phyloP scores from a whole-genome alignment of 495 filamentous ascomycete genomes.

The Tuber microsphaerosporum region DNA sequence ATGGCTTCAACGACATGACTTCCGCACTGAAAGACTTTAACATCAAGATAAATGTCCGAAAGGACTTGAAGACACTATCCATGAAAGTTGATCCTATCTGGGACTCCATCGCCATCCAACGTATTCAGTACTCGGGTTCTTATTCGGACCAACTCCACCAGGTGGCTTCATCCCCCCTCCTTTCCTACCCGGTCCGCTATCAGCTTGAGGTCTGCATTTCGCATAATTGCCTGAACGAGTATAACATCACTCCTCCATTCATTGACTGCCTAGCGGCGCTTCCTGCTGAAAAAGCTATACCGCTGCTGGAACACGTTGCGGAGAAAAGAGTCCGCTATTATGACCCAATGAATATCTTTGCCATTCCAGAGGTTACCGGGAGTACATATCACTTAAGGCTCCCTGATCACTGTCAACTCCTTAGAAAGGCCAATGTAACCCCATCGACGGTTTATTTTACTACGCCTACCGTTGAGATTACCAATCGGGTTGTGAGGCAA shows the following conservation, averaged over 20 bases:
- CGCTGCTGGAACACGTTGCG: conserved; percentile 58
- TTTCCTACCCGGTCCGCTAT: conserved; percentile 72
- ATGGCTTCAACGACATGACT: conserved; percentile 46
- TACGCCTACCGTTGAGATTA: conserved; percentile 71
- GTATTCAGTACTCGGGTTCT: conserved; percentile 20
- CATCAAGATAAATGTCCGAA: conserved; percentile 43
- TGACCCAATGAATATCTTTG: conserved; percentile 70
- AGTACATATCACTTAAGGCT: conserved; percentile 44
- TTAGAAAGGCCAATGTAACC: conserved; percentile 70
- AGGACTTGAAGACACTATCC: conserved; percentile 23
- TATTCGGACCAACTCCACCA: conserved; percentile 40
- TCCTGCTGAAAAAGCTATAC: conserved; percentile 45
- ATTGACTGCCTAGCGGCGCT: conserved; percentile 54
- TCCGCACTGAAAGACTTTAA: conserved; percentile 68
- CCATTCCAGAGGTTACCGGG: conserved; percentile 43
- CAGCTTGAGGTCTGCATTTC: conserved; percentile 91
- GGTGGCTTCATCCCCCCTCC: conserved; percentile 42
- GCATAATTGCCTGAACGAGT: conserved; percentile 68
- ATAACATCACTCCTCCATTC: conserved; percentile 61
- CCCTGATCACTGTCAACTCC: conserved; percentile 63
- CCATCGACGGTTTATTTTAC: conserved; percentile 73
- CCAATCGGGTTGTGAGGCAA: conserved; percentile 76
- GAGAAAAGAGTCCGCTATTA: conserved; percentile 55
- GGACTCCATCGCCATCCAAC: conserved; percentile 51
- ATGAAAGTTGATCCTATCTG: conserved; percentile 47